phyloP scores from a whole-genome alignment of 2,329 filamentous ascomycete species.

The Xylaria sp. region DNA sequence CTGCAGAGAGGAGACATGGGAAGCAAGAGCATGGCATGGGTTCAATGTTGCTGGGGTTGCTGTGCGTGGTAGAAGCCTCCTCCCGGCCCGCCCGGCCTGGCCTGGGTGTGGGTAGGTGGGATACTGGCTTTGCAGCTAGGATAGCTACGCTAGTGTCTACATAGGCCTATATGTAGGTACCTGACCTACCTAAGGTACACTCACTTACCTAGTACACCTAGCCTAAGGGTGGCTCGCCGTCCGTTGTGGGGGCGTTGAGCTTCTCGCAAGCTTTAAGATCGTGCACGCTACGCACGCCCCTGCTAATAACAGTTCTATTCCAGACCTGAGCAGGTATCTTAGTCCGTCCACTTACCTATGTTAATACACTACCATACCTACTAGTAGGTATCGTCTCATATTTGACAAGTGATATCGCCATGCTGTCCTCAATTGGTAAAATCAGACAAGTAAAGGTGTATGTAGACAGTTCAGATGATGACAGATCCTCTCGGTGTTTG shows the following conservation, averaged over 20 bases:
- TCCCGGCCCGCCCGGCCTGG: conserved; percentile 34
- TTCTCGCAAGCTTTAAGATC: background rate
- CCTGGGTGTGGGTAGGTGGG: conserved; percentile 22
- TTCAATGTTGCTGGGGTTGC: background rate
- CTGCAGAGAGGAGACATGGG: background rate
- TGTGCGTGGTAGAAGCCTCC: conserved; percentile 23
- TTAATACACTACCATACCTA: background rate
- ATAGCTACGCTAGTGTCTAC: no score
- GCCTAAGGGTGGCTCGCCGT: background rate
- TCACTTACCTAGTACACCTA: no score
- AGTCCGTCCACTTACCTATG: background rate
- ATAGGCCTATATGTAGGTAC: background rate
- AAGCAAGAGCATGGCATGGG: conserved; percentile 6
- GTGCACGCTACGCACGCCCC: conserved; percentile 16
- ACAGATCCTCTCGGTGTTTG: conserved; percentile 2
- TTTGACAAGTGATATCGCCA: background rate
- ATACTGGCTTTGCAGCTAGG: background rate
- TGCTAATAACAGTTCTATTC: conserved; percentile 19
- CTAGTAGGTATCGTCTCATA: background rate
- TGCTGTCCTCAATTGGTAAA: conserved; percentile 10
- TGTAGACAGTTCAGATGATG: background rate
- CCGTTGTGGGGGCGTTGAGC: conserved; percentile 18
- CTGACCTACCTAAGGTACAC: background rate
- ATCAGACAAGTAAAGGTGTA: background rate
- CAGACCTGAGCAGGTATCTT: no score